Evolutionary conservation across 2,329 filamentous ascomycete genomes (phyloP), one percentile per base, ranked within the genome.

Genomic region (Fusarium zealandicum): DNA sequence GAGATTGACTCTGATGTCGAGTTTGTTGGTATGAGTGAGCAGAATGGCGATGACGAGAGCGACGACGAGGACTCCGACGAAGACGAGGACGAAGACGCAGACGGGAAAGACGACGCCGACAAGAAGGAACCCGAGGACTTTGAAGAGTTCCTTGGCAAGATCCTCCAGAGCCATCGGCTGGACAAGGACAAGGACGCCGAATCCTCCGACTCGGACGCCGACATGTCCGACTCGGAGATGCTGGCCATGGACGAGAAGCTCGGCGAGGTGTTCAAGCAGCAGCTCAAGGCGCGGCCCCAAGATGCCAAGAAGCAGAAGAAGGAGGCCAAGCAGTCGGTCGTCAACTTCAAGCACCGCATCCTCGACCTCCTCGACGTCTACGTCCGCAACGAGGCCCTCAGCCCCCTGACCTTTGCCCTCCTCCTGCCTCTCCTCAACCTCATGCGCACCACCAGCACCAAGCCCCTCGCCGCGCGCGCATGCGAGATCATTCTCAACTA

Each of bases 201-300:
- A 3, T 78, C 78, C 1, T 82, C 80, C 1, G 85, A 85, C 25
- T 82, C 82, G 9, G 89, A 89, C 54, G 86, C 84, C 3, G 91
- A 96, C 73, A 96, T 99, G 92, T 89, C 92, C 57, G 93, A 98
- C 75, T 92, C 93, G 14, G 89, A 96, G 70, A 98, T 98, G 95
- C 87, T 96, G 76, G 87, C 87, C 4, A 79, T 98, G 13, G 93
- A 98, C 67, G 83, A 84, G 10, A 89, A 93, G 69, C 84, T 99
- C 4, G 85, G 87, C 43, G 90, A 90, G 59, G 91, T 97, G 57
- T 96, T 98, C 80, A 86, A 87, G 62, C 87, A 93, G 62, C 86
- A 88, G 41, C 85, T 84, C 61, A 88, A 91, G 72, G 65, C 66
- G 14, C 78, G 78, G 13, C 77, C 79, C 2, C 46, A 57, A 10